Base-by-base conservation (phyloP, 257 asterid species). In the Leptodermis oblonga region DNA sequence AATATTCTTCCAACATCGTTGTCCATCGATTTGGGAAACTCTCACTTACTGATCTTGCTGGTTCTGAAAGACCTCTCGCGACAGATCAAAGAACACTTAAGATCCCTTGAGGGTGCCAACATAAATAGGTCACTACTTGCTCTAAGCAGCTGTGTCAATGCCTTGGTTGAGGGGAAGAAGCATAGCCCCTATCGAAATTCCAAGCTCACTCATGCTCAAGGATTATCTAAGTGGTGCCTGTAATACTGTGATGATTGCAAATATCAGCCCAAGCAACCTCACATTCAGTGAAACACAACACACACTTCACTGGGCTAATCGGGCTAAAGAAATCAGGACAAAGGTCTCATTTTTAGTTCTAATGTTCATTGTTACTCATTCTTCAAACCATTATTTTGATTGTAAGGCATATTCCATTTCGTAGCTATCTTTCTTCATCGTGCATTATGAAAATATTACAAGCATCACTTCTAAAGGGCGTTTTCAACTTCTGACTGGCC, bases 41-140 rank as follows among this genome's bases (percentile, higher is more conserved):
- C 26, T 86, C 89, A 22, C 86, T 86, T 17, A 80, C 84, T 69
- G 92, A 86, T 76, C 89, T 86, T 77, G 92, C 92, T 49, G 89
- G 92, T 64, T 86, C 92, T n/a, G 92, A 86, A 82, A 82, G 92
- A 86, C 89, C 92, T 68, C 81, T 86, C 52, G 87, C 92, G 25
- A 86, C 89, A 23, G 92, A 86, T 67, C 89, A 86, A 72, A 81
- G 86, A 74, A 86, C 89, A 25, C 80, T 86, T 30, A n/a, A 84
- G 92, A 73, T 86, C 92, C 34, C 87, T 86, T 31, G 92, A 86
- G 67, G 92, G 89, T 43, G 92, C 92, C 68, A 86, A 86, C 73
- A 86, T 84, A 61, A 86, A 84, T 61, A 82, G 74, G 71, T 86
- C 92, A 46, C 87, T 86, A 15, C 89, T 86, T 22, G 92, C 92